Percentiles rank a stretch among this genome's conserved stretches.
Evolutionary conservation across 1,284 basidiomycete species (phyloP).

Genomic region (Heterobasidion irregulare): DNA sequence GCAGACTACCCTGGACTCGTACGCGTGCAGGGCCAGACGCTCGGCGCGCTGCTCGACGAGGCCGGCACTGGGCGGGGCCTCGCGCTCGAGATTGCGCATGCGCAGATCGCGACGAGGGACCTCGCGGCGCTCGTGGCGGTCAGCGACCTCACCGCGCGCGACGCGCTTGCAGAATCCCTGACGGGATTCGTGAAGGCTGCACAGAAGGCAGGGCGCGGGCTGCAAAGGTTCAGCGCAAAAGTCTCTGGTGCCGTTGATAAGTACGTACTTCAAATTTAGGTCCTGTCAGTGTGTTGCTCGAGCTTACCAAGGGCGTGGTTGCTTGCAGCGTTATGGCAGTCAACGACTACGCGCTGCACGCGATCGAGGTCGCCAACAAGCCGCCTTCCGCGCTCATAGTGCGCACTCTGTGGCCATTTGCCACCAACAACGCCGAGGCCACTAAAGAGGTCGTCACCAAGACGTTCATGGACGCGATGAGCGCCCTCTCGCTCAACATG

Average conservation of each 20-base stretch:
- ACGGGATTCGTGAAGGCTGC: conserved; percentile 49
- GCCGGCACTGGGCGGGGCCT: conserved; percentile 46
- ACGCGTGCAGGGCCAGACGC: conserved; percentile 47
- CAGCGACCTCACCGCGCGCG: conserved; percentile 51
- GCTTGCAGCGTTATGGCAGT: conserved; percentile 52
- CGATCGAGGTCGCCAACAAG: conserved; percentile 43
- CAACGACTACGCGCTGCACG: conserved; percentile 57
- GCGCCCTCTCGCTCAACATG: conserved; percentile 43
- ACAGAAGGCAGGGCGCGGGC: conserved; percentile 43
- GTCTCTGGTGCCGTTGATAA: conserved; percentile 62
- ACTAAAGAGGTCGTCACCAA: conserved; percentile 35
- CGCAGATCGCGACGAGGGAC: conserved; percentile 67
- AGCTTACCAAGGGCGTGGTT: background rate
- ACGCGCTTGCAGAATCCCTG: conserved; percentile 44
- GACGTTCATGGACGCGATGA: conserved; percentile 56
- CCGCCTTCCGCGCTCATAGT: conserved; percentile 23
- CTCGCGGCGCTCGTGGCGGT: conserved; percentile 49
- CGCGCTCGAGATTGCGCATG: conserved; percentile 59
- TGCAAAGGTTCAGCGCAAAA: conserved; percentile 52
- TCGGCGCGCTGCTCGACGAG: conserved; percentile 54
- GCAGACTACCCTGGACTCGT: conserved; percentile 55
- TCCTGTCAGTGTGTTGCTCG: background rate
- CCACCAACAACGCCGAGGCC: conserved; percentile 17
- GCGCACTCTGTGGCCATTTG: conserved; percentile 37
- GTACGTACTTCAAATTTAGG: conserved; percentile 21